Evolutionary conservation across 202 grass and related monocot species (phyloP).

Genomic region (Zizania palustris): DNA sequence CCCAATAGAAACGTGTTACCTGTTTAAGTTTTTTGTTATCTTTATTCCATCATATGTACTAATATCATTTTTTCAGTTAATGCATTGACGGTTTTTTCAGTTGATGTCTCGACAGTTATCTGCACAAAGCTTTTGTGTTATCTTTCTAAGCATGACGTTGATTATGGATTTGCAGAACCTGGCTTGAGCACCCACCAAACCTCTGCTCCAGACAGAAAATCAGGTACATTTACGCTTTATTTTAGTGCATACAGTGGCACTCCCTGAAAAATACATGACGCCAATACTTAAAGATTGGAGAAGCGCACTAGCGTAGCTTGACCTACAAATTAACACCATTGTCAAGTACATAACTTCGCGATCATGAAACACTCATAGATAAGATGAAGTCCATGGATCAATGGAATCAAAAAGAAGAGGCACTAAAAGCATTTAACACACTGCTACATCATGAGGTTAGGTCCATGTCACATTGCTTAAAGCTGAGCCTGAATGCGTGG

Average conservation of each 20-base stretch:
- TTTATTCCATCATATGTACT: not conserved
- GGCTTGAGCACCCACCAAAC: not conserved
- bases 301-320: slow-evolving; percentile 36
- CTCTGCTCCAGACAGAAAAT: not conserved
- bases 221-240: not conserved
- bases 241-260: not conserved
- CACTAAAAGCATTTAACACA: slow-evolving; percentile 34
- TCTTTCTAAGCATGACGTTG: not conserved
- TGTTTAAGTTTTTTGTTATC: slow-evolving; percentile 1
- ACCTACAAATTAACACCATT: slow-evolving; percentile 42
- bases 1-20: not conserved
- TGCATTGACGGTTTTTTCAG: not conserved
- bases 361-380: slow-evolving; percentile 33
- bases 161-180: slow-evolving; percentile 2
- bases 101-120: not conserved
- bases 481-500: slow-evolving; percentile 26
- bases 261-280: not conserved
- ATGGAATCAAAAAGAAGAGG: slow-evolving; percentile 46
- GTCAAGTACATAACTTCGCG: slow-evolving; percentile 41
- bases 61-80: not conserved
- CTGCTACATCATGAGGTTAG: slow-evolving; percentile 48
- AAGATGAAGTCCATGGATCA: slow-evolving; percentile 37
- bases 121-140: slow-evolving; percentile 22
- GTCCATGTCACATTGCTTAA: slow-evolving; percentile 53
- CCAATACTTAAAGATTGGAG: slow-evolving; percentile 12